These are phyloP conservation scores for Cystobasidiaceae sp. DNA, from an alignment of 1,284 basidiomycete species.

Conservation along the genomic window DNA sequence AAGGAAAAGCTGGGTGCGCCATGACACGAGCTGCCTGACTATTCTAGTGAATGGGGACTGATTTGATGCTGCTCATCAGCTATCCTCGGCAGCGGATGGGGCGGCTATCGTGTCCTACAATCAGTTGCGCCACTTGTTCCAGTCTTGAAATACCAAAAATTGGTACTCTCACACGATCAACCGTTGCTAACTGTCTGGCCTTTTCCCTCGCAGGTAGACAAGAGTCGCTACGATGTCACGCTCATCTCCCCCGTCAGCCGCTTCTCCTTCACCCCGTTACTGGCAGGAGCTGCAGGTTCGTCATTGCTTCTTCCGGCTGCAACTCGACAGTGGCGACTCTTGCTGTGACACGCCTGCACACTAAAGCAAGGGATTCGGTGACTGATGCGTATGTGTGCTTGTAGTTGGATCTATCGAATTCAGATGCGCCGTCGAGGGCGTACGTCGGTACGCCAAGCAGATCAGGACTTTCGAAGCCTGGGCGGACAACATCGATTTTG, in stretches of 20 bases:
- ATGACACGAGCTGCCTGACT: background rate
- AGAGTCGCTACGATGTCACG: conserved; percentile 30
- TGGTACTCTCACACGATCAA: too few species aligned
- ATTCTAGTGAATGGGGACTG: background rate
- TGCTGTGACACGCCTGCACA: too few species aligned
- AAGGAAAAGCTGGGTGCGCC: conserved; percentile 12
- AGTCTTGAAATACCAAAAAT: too few species aligned
- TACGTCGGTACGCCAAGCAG: conserved; percentile 48
- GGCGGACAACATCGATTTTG: conserved; percentile 55
- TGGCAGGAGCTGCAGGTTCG: conserved; percentile 9
- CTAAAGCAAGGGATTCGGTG: too few species aligned
- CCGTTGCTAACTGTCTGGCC: too few species aligned
- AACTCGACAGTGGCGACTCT: background rate
- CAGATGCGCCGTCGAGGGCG: conserved; percentile 71
- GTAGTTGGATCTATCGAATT: conserved; percentile 78
- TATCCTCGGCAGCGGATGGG: conserved; percentile 26
- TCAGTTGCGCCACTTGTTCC: too few species aligned
- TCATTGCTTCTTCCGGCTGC: background rate
- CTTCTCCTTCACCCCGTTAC: conserved; percentile 31
- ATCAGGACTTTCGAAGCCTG: conserved; percentile 49
- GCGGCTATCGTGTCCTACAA: conserved; percentile 16
- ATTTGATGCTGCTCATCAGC: background rate
- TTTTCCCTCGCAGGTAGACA: conserved; percentile 22
- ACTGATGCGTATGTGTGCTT: too few species aligned
- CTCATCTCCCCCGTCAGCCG: conserved; percentile 18